Base-by-base conservation (phyloP, 768 basidiomycete genomes). In the Boletus rubropictus region DNA sequence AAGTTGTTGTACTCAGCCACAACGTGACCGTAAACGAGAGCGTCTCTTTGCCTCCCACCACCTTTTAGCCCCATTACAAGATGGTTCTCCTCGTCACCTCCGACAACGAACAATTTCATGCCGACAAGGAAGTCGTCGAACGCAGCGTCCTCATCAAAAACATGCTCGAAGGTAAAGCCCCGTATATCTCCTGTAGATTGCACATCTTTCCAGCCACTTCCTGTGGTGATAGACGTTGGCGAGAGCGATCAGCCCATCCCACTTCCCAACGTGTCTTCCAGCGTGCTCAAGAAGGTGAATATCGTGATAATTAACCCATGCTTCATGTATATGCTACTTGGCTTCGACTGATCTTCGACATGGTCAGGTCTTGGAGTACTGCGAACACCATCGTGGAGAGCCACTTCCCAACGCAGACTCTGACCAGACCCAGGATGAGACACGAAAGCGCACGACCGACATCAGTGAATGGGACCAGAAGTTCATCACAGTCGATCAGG, bases 391-490 rank as follows among this genome's bases (percentile, higher is more conserved):
- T 72, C 87, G 90, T 58, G 86, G 87, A 55, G 96, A 99, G 69
- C 92, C 94, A n/a, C 79, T 97, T 33, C 96, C 96, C 15, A 75
- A 84, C 33, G 77, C 85, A 9, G 89, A 92, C 55, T 73, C 84
- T 37, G 86, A 90, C 58, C 79, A 82, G 58, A 82, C 73, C 51
- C 86, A 87, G 58, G 95, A 98, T 51, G 96, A 98, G 71, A 88
- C 89, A 5, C 85, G 95, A 72, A 93, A 95, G 70, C 86, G 93
- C 66, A 94, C 92, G n/a, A 93, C 93, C 14, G 95, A 98, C 57
- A 98, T 99, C 69, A 85, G 83, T 54, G 96, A 99, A 65, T 99
- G 96, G 96, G 96, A 99, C 71, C 88, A 94, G 65, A 96, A 96
- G 73, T 97, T 94, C 68, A 94, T 95, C 68, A 86, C 85, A 36